Conservation (phyloP, 2,329 filamentous ascomycete genomes). For the Neonectria punicea region DNA sequence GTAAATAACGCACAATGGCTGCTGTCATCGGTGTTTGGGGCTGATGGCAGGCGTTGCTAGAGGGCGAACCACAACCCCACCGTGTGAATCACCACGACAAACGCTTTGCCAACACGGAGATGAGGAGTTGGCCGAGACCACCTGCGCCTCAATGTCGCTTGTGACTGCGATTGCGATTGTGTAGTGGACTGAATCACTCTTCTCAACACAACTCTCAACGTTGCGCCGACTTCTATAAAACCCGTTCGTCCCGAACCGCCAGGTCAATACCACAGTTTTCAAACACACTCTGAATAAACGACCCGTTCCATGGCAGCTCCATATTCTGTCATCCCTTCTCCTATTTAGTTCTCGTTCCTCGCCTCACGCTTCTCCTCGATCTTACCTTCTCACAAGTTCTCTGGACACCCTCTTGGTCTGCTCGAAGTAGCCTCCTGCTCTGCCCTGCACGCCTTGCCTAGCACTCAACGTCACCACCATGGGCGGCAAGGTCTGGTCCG, state of each 20-base stretch:
- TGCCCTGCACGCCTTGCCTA: background rate
- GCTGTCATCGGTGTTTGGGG: background rate
- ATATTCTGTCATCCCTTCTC: background rate
- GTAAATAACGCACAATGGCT: background rate
- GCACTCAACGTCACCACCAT: constrained; percentile 45
- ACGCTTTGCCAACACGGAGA: background rate
- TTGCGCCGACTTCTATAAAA: constrained; percentile 34
- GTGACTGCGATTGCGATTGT: constrained; percentile 5
- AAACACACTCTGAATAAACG: background rate
- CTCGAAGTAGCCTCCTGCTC: background rate
- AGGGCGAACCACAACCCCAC: background rate
- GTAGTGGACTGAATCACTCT: constrained; percentile 41
- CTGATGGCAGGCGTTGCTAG: background rate
- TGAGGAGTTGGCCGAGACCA: background rate
- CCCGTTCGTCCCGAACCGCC: background rate
- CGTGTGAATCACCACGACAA: constrained; percentile 15
- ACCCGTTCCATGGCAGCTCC: background rate
- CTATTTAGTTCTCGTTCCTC: background rate
- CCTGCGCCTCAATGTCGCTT: background rate
- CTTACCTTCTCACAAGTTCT: constrained; percentile 2
- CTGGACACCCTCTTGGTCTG: background rate
- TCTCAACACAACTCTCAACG: constrained; percentile 12
- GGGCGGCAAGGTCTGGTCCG: constrained; percentile 63
- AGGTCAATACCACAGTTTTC: background rate
- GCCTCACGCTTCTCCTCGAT: background rate